Evolutionary conservation across 371 early-diverging fungal species (phyloP).

Genomic region (Rhizopus microsporus): DNA sequence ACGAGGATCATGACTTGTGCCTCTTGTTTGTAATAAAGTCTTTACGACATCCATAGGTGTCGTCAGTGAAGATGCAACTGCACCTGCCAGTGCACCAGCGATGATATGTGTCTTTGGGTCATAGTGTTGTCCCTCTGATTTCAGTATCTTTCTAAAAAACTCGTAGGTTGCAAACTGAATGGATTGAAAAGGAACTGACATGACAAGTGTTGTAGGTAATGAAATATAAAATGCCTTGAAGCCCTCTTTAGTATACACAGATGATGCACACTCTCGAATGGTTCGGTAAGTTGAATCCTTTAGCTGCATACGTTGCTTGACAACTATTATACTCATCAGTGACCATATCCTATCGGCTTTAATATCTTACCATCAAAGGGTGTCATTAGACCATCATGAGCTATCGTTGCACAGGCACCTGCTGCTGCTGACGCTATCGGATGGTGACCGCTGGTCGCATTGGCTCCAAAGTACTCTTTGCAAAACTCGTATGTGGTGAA

Average conservation of each 20-base stretch:
- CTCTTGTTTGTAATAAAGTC: slow-evolving; percentile 91
- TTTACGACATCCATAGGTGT: slow-evolving; percentile 94
- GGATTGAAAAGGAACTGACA: slow-evolving; percentile 92
- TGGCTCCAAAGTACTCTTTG: slow-evolving; percentile 73
- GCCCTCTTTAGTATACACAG: slow-evolving; percentile 76
- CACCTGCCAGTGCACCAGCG: slow-evolving; percentile 91
- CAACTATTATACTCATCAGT: slow-evolving; percentile 48
- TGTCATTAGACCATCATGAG: slow-evolving; percentile 90
- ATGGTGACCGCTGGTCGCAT: slow-evolving; percentile 51
- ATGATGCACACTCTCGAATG: slow-evolving; percentile 69
- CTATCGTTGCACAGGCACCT: slow-evolving; percentile 89
- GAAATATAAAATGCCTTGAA: slow-evolving; percentile 88
- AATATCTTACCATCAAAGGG: slow-evolving; percentile 85
- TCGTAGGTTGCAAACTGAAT: slow-evolving; percentile 93
- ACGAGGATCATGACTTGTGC: slow-evolving; percentile 65
- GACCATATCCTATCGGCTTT: neutral
- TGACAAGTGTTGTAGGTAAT: slow-evolving; percentile 88
- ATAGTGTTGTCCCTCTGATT: slow-evolving; percentile 71
- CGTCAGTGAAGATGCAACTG: slow-evolving; percentile 86
- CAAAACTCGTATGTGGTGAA: slow-evolving; percentile 93
- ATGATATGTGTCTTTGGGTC: slow-evolving; percentile 84
- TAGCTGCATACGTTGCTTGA: slow-evolving; percentile 96
- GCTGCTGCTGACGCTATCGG: slow-evolving; percentile 74
- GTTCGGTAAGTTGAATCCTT: slow-evolving; percentile 65
- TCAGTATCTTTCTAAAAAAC: slow-evolving; percentile 70